phyloP scores from a whole-genome alignment of 345 rosid genomes.

The Citrus hindsii region DNA sequence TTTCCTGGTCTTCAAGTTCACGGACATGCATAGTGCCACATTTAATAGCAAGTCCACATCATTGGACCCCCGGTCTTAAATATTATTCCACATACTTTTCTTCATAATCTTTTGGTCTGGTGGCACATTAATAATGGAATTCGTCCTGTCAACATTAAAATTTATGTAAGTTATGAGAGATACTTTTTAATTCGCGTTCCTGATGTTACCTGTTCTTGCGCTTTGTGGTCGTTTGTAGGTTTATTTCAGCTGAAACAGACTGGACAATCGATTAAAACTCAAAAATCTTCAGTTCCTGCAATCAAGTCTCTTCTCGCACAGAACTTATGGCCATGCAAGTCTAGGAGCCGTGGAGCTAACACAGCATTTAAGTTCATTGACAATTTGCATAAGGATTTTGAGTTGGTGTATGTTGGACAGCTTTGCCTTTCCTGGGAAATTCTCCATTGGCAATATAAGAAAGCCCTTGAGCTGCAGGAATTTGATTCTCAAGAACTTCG shows the following conservation, averaged over 20 bases:
- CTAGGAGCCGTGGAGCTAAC: slow-evolving; percentile 28
- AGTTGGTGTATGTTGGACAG: slow-evolving; percentile 77
- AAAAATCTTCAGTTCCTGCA: slow-evolving; percentile 15
- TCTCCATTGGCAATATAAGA: slow-evolving; percentile 70
- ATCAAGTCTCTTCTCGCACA: slow-evolving; percentile 30
- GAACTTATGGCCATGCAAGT: slow-evolving; percentile 43
- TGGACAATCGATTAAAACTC: slow-evolving; percentile 12
- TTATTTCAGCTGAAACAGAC: slow-evolving; percentile 53
- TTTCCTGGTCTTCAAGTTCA: slow-evolving; percentile 8
- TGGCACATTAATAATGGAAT: neutral
- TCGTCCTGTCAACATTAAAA: neutral
- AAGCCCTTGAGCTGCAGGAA: slow-evolving; percentile 43
- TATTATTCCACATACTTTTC: neutral
- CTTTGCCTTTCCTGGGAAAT: slow-evolving; percentile 90
- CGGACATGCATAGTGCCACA: neutral
- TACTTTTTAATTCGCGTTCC: neutral
- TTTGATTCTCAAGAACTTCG: slow-evolving; percentile 28
- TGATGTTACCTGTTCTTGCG: neutral
- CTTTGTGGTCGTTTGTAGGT: slow-evolving; percentile 29
- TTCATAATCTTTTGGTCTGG: no score
- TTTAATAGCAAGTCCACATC: slow-evolving; percentile 19
- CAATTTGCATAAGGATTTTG: slow-evolving; percentile 55
- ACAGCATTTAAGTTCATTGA: slow-evolving; percentile 36
- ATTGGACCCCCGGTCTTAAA: slow-evolving; percentile 7
- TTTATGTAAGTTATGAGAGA: neutral